These are phyloP conservation scores for Lipomyces lipofer DNA, from an alignment of 805 yeast genomes.

Conservation along the genomic window DNA sequence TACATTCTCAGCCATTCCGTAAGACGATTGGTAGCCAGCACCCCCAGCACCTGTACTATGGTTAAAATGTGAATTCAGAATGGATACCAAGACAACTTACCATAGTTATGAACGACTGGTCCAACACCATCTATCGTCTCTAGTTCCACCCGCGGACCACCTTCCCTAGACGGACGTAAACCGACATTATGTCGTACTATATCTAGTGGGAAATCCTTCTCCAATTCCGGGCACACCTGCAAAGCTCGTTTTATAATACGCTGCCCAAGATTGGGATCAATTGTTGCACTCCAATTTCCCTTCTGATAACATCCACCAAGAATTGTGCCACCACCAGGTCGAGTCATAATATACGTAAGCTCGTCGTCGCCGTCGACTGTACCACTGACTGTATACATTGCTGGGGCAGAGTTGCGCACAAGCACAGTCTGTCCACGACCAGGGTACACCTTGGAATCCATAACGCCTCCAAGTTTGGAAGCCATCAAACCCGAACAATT, in stretches of 20 bases:
- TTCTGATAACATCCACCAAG: slow-evolving; percentile 75
- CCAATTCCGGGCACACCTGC: slow-evolving; percentile 45
- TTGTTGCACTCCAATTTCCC: slow-evolving; percentile 61
- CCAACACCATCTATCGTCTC: slow-evolving; percentile 45
- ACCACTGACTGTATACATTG: slow-evolving; percentile 26
- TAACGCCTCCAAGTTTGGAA: slow-evolving; percentile 60
- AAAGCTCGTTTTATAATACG: slow-evolving; percentile 56
- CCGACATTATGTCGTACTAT: slow-evolving; percentile 70
- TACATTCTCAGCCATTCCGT: slow-evolving; percentile 58
- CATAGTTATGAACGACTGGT: slow-evolving; percentile 61
- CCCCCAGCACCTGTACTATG: slow-evolving; percentile 64
- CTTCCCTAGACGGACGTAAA: slow-evolving; percentile 71
- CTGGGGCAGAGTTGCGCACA: slow-evolving; percentile 42
- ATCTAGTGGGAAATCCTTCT: slow-evolving; percentile 44
- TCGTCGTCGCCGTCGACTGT: slow-evolving; percentile 26
- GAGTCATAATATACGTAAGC: slow-evolving; percentile 33
- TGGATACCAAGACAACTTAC: too few species aligned
- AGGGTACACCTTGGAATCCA: slow-evolving; percentile 63
- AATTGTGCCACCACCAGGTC: slow-evolving; percentile 60
- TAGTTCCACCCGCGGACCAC: slow-evolving; percentile 70
- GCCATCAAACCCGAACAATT: slow-evolving; percentile 82
- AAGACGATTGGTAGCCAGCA: slow-evolving; percentile 73
- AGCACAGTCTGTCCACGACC: slow-evolving; percentile 81
- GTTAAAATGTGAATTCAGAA: too few species aligned
- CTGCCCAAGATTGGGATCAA: slow-evolving; percentile 56